A percentile compares a stretch with the other conserved stretches of the same genome.
Conservation (phyloP, 2,329 filamentous ascomycete genomes). For the Sporothrix brunneoviolacea region DNA sequence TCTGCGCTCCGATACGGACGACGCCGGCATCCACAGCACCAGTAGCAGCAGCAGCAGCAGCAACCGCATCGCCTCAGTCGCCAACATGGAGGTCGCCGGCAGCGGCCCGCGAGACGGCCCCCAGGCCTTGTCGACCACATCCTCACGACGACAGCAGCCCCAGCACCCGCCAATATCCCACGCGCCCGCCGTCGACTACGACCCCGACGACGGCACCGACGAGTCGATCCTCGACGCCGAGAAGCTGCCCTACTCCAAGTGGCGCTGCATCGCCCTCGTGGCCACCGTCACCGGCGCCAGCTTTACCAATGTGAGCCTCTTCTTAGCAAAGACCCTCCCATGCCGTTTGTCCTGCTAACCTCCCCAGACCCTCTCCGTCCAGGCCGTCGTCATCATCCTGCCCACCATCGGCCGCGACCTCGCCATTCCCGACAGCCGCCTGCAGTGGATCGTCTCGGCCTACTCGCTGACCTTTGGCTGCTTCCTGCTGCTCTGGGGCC, state of each 20-base stretch:
- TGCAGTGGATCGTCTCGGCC: slow-evolving; percentile 61
- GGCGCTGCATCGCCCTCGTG: slow-evolving; percentile 48
- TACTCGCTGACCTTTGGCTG: slow-evolving; percentile 62
- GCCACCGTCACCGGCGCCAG: slow-evolving; percentile 48
- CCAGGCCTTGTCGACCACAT: not conserved
- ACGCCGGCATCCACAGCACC: too few species aligned
- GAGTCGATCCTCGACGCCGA: slow-evolving; percentile 2
- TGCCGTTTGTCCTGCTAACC: not conserved
- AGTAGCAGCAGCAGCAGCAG: too few species aligned
- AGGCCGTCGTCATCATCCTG: slow-evolving; percentile 55
- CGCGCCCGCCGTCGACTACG: not conserved
- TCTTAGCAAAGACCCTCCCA: not conserved
- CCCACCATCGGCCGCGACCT: slow-evolving; percentile 54
- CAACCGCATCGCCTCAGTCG: too few species aligned
- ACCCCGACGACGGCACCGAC: slow-evolving; percentile 4
- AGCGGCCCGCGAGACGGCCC: not conserved
- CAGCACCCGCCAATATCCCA: slow-evolving; percentile 7
- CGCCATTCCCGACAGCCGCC: slow-evolving; percentile 48
- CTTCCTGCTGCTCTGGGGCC: slow-evolving; percentile 61
- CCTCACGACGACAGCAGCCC: not conserved
- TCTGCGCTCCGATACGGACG: too few species aligned
- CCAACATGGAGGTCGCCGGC: not conserved
- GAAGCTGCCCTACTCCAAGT: slow-evolving; percentile 34
- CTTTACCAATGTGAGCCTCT: slow-evolving; percentile 43
- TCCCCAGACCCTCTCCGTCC: slow-evolving; percentile 38